phyloP scores from a whole-genome alignment of 768 basidiomycete species.

The Lepiota brunneoincarnata region DNA sequence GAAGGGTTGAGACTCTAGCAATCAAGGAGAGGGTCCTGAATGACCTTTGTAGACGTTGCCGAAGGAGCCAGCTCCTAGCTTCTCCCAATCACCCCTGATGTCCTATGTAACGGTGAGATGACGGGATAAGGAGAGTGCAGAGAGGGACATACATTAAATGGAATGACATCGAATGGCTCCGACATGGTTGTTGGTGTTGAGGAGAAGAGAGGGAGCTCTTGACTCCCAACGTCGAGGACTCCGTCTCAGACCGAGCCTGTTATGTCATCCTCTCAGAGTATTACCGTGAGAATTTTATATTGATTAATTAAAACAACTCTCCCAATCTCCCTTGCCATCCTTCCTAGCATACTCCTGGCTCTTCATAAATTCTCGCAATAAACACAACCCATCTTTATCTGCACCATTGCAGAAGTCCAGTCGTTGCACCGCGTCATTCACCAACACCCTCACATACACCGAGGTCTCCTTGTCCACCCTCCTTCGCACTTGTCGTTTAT shows the following conservation, averaged over 20 bases:
- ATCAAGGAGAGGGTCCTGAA: neutral
- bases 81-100: constrained; percentile 86
- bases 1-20: constrained; percentile 1
- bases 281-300: constrained; percentile 1
- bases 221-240: neutral
- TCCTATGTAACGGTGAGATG: constrained; percentile 45
- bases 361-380: constrained; percentile 59
- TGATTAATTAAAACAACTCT: too few relatives aligned
- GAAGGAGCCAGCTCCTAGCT: constrained; percentile 89
- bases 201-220: neutral
- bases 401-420: constrained; percentile 56
- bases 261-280: constrained; percentile 8
- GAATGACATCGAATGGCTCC: constrained; percentile 86
- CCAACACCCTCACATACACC: constrained; percentile 68
- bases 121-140: constrained; percentile 7
- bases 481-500: constrained; percentile 12
- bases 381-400: constrained; percentile 54
- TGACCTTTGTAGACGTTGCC: constrained; percentile 88
- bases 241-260: constrained; percentile 6
- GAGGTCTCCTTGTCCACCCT: too few relatives aligned
- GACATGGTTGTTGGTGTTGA: constrained; percentile 31
- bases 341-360: constrained; percentile 68
- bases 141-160: constrained; percentile 63
- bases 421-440: constrained; percentile 71
- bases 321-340: constrained; percentile 65